Base-by-base conservation (phyloP, 2,329 filamentous ascomycete genomes). In the Lachnellula hyalina region DNA sequence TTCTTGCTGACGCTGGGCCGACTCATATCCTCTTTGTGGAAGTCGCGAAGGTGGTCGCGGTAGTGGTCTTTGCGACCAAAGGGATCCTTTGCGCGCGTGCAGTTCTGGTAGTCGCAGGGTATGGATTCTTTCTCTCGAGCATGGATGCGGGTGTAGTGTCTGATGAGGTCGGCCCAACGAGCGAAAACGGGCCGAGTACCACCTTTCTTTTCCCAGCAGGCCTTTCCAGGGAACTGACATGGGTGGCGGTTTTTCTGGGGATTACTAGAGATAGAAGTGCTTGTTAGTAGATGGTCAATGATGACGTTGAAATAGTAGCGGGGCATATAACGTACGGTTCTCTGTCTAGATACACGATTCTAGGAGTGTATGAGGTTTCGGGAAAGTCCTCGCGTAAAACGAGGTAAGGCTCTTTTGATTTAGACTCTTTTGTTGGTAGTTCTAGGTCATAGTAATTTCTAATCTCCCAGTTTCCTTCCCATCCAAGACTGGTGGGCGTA, bases 21-120 rank as follows among this genome's bases (percentile, higher is more conserved):
- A 0, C 64, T 63, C 14, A 70, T 51, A 51, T 76, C 72, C 42
- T 73, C 68, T 38, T 75, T 72, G 58, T 80, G 77, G 54, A 70
- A 77, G 49, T 76, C 74, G 25, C 76, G 66, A 41, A 75, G 64
- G 57, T 80, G 77, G 54, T 79, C 77, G 19, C 72, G 67, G 46
- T 75, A 70, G 61, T 80, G 77, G 55, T 80, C 77, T 49, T 73
- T 71, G 8, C 77, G 66, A 1, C 70, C 73, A 57, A 79, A 79
- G 0, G 75, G 71, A 15, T 65, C 60, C 0, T 55, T 51, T 0
- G 62, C 61, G 2, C 71, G 61, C 28, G 49, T 47, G 47, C 73
- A 74, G 11, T 57, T 63, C 1, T 49, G 47, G 21, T 63, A 65
- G 23, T 64, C 58, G 57, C 73, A 75, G 12, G 59, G 59, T 42